Base-by-base conservation (phyloP, 495 filamentous ascomycete species). In the Neurospora sp. region DNA sequence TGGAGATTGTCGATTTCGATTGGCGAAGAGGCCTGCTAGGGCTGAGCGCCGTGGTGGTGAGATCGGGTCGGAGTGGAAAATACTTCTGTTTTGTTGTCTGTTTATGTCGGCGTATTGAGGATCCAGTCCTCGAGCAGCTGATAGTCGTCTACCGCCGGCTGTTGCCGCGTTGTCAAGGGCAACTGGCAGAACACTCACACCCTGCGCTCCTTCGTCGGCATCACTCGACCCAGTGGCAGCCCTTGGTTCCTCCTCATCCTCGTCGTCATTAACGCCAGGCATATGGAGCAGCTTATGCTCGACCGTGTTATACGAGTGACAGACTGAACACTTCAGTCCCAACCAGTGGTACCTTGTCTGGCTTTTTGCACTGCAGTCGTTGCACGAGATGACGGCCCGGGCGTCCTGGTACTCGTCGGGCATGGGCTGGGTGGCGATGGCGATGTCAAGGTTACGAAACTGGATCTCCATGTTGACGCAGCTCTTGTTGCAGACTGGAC, bases 381-480 rank as follows among this genome's bases (percentile, higher is more conserved):
- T 98, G 79, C 96, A 99, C 72, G 92, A 91, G 70, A 98, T 88
- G 70, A 93, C 86, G 62, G 93, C 95, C 73, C 90, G 90, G 7
- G 93, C 93, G 78, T 93, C 90, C 74, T 85, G 87, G 79, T 95
- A 97, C 70, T 94, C 91, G 4, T 84, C 79, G 11, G 95, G 96
- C 93, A 99, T 98, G 10, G 96, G 96, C 78, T 99, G 96, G 23
- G 84, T 87, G 74, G 93, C 87, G 74, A 99, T 97, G 9, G 90
- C 90, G 31, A 93, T 87, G 80, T 97, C 94, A 35, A 97, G 85
- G 75, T 95, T 94, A 70, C 93, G 89, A 84, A 98, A 99, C 74
- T 95, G 94, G 38, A 92, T 88, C 78, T 98, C 96, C 96, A 99
- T 98, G 82, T 99, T 99, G 75, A 93, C 89, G 27, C 95, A 92